phyloP scores from a whole-genome alignment of 2,329 filamentous ascomycete genomes.

The Talaromyces sp. region DNA sequence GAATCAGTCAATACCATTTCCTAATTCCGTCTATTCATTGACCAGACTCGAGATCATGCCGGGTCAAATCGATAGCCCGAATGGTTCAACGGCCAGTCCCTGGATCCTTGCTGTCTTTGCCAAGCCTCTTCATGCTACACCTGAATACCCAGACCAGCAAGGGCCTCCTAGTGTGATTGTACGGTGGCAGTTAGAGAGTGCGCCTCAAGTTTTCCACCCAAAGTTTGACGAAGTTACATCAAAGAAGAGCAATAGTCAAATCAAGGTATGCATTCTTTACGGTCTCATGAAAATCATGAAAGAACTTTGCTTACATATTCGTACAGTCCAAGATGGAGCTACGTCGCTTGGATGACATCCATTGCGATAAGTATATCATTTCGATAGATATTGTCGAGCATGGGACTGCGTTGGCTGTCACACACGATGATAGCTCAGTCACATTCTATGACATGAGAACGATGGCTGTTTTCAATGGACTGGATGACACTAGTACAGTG shows the following conservation, averaged over 20 bases:
- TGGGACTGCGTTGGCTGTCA: slow-evolving; percentile 71
- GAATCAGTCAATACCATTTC: slow-evolving; percentile 25
- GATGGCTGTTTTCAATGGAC: slow-evolving; percentile 68
- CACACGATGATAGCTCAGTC: slow-evolving; percentile 77
- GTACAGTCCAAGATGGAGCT: slow-evolving; percentile 55
- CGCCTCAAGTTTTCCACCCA: slow-evolving; percentile 67
- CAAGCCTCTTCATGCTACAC: slow-evolving; percentile 55
- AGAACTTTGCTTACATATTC: slow-evolving; percentile 20
- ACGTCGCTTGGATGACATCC: slow-evolving; percentile 67
- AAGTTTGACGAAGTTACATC: slow-evolving; percentile 76
- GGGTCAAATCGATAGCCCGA: slow-evolving; percentile 60
- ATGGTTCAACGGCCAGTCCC: slow-evolving; percentile 59
- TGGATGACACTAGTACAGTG: slow-evolving; percentile 66
- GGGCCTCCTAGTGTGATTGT: slow-evolving; percentile 74
- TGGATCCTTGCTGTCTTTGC: slow-evolving; percentile 76
- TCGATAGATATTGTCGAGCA: slow-evolving; percentile 69
- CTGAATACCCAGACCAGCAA: slow-evolving; percentile 60
- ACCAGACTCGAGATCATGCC: slow-evolving; percentile 77
- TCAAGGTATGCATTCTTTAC: slow-evolving; percentile 33
- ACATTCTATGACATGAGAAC: slow-evolving; percentile 77
- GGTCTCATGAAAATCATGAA: neutral
- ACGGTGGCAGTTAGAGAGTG: slow-evolving; percentile 76
- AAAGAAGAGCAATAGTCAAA: slow-evolving; percentile 59
- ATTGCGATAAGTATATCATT: slow-evolving; percentile 71
- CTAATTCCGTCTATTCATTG: slow-evolving; percentile 58